Conservation (phyloP, 192 early-diverging fungal species). For the Paraglomus brasilianum region DNA sequence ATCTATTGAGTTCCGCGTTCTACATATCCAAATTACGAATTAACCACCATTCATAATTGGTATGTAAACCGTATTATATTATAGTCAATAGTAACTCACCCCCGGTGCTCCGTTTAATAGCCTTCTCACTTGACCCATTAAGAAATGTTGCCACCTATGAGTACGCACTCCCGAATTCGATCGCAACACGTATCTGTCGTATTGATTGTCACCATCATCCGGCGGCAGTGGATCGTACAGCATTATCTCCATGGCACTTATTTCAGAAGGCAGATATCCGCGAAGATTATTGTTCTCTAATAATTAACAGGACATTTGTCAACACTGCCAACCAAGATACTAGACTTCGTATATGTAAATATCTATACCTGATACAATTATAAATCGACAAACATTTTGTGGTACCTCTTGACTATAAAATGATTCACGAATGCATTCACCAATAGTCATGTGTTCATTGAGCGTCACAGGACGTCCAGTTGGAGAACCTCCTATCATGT, state of each 20-base stretch:
- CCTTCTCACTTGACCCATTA: too few relatives aligned
- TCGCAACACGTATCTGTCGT: background rate
- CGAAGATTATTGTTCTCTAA: constrained; percentile 42
- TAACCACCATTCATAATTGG: too few relatives aligned
- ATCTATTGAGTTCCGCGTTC: too few relatives aligned
- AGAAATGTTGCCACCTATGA: too few relatives aligned
- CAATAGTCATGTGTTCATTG: constrained; percentile 11
- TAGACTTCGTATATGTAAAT: background rate
- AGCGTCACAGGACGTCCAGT: background rate
- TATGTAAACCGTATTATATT: too few relatives aligned
- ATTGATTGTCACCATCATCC: constrained; percentile 23
- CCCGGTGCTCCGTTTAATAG: too few relatives aligned
- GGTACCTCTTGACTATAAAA: constrained; percentile 33
- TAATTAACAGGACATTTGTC: constrained; percentile 27
- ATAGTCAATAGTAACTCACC: too few relatives aligned
- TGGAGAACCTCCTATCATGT: background rate
- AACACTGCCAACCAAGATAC: constrained; percentile 1
- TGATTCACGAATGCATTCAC: constrained; percentile 16
- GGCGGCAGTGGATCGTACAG: constrained; percentile 72
- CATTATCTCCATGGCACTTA: constrained; percentile 48
- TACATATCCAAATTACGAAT: too few relatives aligned
- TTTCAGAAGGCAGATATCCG: constrained; percentile 50
- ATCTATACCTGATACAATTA: constrained; percentile 41
- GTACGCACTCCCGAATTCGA: too few relatives aligned
- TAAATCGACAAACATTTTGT: constrained; percentile 43